phyloP scores from a whole-genome alignment of 345 rosid genomes.

The Theobroma cacao region DNA sequence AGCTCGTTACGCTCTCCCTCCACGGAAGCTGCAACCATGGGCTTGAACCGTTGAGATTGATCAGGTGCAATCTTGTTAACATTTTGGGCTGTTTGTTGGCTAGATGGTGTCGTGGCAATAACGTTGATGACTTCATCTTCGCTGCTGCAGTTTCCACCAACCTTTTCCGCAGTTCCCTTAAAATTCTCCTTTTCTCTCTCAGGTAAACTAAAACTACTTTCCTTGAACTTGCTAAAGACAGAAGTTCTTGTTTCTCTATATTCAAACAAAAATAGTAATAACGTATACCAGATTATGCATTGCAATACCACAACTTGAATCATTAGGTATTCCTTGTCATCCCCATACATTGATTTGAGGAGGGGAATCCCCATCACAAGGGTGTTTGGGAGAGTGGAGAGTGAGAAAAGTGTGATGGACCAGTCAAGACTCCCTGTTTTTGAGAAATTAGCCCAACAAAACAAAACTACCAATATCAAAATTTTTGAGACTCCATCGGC shows the following conservation, averaged over 20 bases:
- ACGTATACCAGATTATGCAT: slow-evolving; percentile 29
- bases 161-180: background rate
- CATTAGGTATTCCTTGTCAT: slow-evolving; percentile 18
- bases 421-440: slow-evolving; percentile 18
- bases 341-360: slow-evolving; percentile 29
- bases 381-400: slow-evolving; percentile 30
- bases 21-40: slow-evolving; percentile 7
- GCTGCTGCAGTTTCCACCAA: background rate
- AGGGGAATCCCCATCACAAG: slow-evolving; percentile 30
- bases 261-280: slow-evolving; percentile 26
- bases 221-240: background rate
- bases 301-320: slow-evolving; percentile 26
- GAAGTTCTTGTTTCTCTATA: slow-evolving; percentile 15
- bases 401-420: slow-evolving; percentile 31
- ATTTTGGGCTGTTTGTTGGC: background rate
- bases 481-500: slow-evolving; percentile 22
- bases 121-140: slow-evolving; percentile 6
- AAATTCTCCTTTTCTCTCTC: background rate
- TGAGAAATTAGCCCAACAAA: slow-evolving; percentile 17
- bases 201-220: background rate
- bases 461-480: slow-evolving; percentile 9
- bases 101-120: background rate
- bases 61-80: slow-evolving; percentile 16
- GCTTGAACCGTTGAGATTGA: slow-evolving; percentile 10
- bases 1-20: slow-evolving; percentile 21